phyloP scores from a whole-genome alignment of 208 protist genomes.

The Vickermania spadyakhi region DNA sequence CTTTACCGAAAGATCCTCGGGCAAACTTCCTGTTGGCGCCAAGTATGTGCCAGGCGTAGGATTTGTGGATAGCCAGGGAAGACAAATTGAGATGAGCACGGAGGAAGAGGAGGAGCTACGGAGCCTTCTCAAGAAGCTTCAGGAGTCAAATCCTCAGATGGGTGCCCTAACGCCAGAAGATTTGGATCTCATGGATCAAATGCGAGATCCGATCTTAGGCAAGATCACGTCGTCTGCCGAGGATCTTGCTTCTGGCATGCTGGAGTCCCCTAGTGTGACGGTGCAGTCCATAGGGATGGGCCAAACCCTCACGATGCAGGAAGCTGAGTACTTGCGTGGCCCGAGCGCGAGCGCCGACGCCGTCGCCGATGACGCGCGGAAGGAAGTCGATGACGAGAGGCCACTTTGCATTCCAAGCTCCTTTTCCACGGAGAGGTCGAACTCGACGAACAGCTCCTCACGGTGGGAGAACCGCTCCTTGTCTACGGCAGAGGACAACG shows the following conservation, averaged over 20 bases:
- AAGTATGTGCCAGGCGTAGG: constrained; percentile 1
- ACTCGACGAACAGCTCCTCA: no score
- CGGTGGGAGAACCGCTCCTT: constrained; percentile 8
- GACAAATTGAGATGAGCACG: neutral
- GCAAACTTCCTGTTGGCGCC: neutral
- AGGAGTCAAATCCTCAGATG: neutral
- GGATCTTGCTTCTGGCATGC: no score
- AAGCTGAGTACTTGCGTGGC: neutral
- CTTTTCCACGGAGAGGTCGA: no score
- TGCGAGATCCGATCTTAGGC: no score
- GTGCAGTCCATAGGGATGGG: no score
- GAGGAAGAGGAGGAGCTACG: neutral
- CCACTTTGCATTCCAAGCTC: no score
- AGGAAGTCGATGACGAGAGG: no score
- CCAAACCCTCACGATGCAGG: neutral
- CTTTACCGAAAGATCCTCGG: neutral
- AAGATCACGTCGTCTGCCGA: no score
- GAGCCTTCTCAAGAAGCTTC: neutral
- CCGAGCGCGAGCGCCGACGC: neutral
- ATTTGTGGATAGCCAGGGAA: neutral
- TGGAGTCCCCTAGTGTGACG: no score
- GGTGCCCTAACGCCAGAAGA: neutral
- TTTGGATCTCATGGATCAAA: no score
- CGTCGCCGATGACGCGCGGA: no score
- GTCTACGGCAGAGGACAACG: constrained; percentile 20